These are phyloP conservation scores for Phyllosticta citriasiana DNA, from an alignment of 2,329 filamentous ascomycete genomes.

Conservation along the genomic window DNA sequence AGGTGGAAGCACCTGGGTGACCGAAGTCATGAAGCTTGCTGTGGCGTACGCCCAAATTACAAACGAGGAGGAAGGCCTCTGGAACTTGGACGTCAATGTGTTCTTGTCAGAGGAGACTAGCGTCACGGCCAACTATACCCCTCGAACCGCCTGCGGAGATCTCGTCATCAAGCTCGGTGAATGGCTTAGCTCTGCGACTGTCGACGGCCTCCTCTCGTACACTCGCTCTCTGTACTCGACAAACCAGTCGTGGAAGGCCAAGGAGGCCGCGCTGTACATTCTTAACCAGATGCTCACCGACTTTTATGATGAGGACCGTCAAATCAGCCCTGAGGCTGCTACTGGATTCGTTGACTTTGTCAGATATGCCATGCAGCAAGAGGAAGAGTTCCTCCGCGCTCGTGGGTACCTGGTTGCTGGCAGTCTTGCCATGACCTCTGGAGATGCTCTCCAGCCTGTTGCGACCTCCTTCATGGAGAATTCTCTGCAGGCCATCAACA, in stretches of 20 bases:
- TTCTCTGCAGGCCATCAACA: conserved; percentile 64
- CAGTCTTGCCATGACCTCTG: conserved; percentile 61
- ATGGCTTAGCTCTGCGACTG: conserved; percentile 66
- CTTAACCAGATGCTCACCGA: conserved; percentile 77
- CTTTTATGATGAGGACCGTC: conserved; percentile 66
- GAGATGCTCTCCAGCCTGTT: conserved; percentile 41
- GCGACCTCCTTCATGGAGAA: conserved; percentile 58
- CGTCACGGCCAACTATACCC: conserved; percentile 91
- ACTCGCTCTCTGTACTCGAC: conserved; percentile 62
- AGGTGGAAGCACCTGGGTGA: conserved; percentile 65
- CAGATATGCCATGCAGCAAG: conserved; percentile 60
- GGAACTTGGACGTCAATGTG: conserved; percentile 93
- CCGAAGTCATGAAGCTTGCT: conserved; percentile 77
- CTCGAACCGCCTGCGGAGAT: conserved; percentile 84
- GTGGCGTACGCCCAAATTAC: conserved; percentile 83
- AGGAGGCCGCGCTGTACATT: conserved; percentile 76
- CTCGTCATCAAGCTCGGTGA: conserved; percentile 86
- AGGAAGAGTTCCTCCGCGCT: conserved; percentile 70
- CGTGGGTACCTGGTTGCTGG: conserved; percentile 82
- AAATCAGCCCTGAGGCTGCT: conserved; percentile 58
- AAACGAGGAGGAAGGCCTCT: conserved; percentile 84
- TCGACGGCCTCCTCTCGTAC: conserved; percentile 70
- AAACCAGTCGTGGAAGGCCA: conserved; percentile 49
- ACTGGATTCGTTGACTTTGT: conserved; percentile 72
- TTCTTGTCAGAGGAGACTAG: conserved; percentile 93